Conservation (phyloP, 305 asterid genomes). For the Solanum chacoense region DNA sequence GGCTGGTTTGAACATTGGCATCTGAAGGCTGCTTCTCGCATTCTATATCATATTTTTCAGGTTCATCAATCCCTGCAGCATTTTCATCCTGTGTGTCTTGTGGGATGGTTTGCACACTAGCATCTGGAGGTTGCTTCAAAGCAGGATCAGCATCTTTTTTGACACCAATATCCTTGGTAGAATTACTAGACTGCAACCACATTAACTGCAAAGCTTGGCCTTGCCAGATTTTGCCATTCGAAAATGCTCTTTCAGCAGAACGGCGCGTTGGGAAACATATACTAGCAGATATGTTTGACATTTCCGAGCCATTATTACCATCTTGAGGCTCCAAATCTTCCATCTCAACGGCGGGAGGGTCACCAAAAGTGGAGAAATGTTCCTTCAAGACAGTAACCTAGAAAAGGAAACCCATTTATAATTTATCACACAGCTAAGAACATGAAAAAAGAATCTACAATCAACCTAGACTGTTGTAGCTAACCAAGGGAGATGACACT, state of each 20-base stretch:
- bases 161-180: conserved; percentile 33
- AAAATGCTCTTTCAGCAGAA: conserved; percentile 83
- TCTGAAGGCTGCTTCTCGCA: conserved; percentile 19
- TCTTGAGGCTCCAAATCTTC: conserved; percentile 43
- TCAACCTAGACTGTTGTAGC: neutral
- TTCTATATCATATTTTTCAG: conserved; percentile 18
- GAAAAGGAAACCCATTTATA: conserved; percentile 6
- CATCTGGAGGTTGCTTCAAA: conserved; percentile 10
- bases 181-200: conserved; percentile 40
- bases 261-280: conserved; percentile 57
- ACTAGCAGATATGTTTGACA: conserved; percentile 40
- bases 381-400: conserved; percentile 73
- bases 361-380: conserved; percentile 74
- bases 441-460: neutral
- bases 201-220: conserved; percentile 60
- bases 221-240: conserved; percentile 71
- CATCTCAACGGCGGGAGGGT: conserved; percentile 54
- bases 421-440: neutral
- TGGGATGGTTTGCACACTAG: conserved; percentile 11
- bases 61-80: conserved; percentile 17
- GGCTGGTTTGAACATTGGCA: conserved; percentile 18
- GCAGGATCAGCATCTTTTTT: conserved; percentile 18
- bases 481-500: neutral
- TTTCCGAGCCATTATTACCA: conserved; percentile 19
- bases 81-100: conserved; percentile 16